A percentile compares a stretch with the other conserved stretches of the same genome.
Evolutionary conservation across 2,329 filamentous ascomycete species (phyloP).

Genomic region (Diplodia sapinea): DNA sequence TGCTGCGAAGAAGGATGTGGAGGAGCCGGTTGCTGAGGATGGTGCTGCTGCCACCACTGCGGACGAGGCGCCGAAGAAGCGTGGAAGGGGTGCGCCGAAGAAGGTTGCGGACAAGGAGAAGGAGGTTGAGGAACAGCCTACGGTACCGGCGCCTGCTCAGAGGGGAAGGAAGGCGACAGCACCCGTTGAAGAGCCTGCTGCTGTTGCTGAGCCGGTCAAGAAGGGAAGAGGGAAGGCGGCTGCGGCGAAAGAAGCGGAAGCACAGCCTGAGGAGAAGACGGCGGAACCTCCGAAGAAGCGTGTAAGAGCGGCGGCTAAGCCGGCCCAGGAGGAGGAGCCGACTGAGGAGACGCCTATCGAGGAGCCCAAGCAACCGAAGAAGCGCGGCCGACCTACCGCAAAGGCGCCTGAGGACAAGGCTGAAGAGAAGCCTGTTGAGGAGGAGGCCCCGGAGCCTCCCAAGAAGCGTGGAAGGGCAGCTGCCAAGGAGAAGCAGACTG

Average conservation of each 20-base stretch:
- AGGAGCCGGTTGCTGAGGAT: not conserved
- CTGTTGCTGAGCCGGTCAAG: not conserved
- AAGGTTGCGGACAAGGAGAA: not conserved
- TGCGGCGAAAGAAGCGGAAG: slow-evolving; percentile 24
- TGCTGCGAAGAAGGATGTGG: slow-evolving; percentile 7
- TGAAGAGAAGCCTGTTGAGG: slow-evolving; percentile 7
- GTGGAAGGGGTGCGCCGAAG: not conserved
- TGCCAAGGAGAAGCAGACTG: slow-evolving; percentile 18
- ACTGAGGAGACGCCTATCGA: slow-evolving; percentile 6
- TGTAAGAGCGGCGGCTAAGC: slow-evolving; percentile 1
- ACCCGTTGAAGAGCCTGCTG: not conserved
- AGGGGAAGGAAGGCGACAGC: slow-evolving; percentile 17
- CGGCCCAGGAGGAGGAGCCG: not conserved
- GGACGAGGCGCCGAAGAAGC: slow-evolving; percentile 15
- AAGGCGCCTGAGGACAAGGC: slow-evolving; percentile 14
- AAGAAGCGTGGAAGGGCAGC: slow-evolving; percentile 18
- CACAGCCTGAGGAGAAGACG: slow-evolving; percentile 14
- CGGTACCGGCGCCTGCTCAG: not conserved
- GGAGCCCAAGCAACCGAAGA: slow-evolving; percentile 37
- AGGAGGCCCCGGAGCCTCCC: not conserved
- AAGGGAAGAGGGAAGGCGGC: slow-evolving; percentile 16
- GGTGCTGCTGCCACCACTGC: not conserved
- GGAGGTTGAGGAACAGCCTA: not conserved
- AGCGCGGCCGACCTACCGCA: slow-evolving; percentile 38
- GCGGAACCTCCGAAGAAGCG: slow-evolving; percentile 31